A percentile compares a stretch with the other conserved stretches of the same genome.
Evolutionary conservation across 495 filamentous ascomycete species (phyloP).

Genomic region (Sphaerosporella brunnea): DNA sequence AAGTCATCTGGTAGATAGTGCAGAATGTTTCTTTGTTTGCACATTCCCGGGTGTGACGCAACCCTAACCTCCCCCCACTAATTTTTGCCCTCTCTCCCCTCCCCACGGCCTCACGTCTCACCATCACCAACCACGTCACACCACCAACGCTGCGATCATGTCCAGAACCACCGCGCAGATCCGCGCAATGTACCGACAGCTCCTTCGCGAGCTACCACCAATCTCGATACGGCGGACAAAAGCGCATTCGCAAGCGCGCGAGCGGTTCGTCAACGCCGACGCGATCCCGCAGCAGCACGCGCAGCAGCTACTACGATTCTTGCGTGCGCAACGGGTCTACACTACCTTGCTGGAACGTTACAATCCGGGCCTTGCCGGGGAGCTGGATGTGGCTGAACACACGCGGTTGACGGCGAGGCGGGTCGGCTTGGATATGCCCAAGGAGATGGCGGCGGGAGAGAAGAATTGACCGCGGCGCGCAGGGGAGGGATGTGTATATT

Average conservation of each 20-base stretch:
- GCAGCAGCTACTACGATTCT: conserved; percentile 61
- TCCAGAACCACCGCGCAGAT: no score
- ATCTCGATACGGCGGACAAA: conserved; percentile 40
- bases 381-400: conserved; percentile 42
- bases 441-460: neutral
- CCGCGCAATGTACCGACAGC: conserved; percentile 67
- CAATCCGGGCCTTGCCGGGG: conserved; percentile 73
- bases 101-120: neutral
- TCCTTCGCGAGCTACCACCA: conserved; percentile 81
- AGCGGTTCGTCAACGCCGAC: conserved; percentile 28
- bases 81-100: neutral
- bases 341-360: conserved; percentile 67
- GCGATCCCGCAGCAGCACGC: conserved; percentile 37
- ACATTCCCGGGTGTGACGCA: no score
- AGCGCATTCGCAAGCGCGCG: conserved; percentile 39
- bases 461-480: neutral
- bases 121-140: neutral
- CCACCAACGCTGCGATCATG: neutral
- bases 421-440: conserved; percentile 56
- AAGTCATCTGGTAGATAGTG: no score
- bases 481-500: neutral
- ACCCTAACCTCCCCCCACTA: no score
- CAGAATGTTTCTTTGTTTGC: no score
- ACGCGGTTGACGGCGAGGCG: conserved; percentile 57
- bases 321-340: conserved; percentile 68